Percentiles rank a stretch among this genome's conserved stretches.
phyloP scores from a whole-genome alignment of 495 filamentous ascomycete genomes.

The Penicillium odoratum region DNA sequence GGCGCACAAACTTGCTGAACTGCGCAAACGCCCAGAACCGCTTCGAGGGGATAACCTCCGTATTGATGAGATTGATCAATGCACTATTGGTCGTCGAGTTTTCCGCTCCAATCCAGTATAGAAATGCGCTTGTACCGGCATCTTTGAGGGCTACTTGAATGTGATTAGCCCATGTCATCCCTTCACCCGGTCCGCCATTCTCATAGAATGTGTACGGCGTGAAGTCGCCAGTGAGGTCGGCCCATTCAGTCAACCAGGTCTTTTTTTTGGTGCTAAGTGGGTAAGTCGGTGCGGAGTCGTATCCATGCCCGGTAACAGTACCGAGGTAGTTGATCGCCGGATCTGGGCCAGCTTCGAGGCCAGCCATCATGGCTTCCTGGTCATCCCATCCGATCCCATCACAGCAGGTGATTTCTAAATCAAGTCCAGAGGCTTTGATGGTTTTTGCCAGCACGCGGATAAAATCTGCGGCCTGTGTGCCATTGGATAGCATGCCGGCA shows the following conservation, averaged over 20 bases:
- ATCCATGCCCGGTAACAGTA: slow-evolving; percentile 51
- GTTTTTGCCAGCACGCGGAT: not conserved
- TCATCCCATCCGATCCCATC: slow-evolving; percentile 52
- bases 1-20: slow-evolving; percentile 46
- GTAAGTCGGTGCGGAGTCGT: slow-evolving; percentile 38
- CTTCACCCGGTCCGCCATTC: slow-evolving; percentile 47
- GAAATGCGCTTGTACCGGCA: slow-evolving; percentile 40
- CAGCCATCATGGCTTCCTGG: slow-evolving; percentile 37
- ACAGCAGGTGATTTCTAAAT: slow-evolving; percentile 48
- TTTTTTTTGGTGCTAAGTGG: slow-evolving; percentile 34
- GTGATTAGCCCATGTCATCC: slow-evolving; percentile 55
- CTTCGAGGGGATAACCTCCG: slow-evolving; percentile 38
- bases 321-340: slow-evolving; percentile 27
- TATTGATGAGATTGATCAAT: slow-evolving; percentile 39
- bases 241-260: slow-evolving; percentile 53
- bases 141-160: slow-evolving; percentile 46
- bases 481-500: slow-evolving; percentile 3
- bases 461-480: slow-evolving; percentile 1
- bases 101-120: slow-evolving; percentile 51
- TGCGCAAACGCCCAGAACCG: slow-evolving; percentile 55
- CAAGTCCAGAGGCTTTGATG: slow-evolving; percentile 35
- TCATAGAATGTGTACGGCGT: slow-evolving; percentile 42
- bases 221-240: slow-evolving; percentile 42
- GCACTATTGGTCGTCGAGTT: slow-evolving; percentile 35
- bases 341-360: slow-evolving; percentile 43